Evolutionary conservation across 371 early-diverging fungal genomes (phyloP).

Genomic region (Rhizomucor pusillus): DNA sequence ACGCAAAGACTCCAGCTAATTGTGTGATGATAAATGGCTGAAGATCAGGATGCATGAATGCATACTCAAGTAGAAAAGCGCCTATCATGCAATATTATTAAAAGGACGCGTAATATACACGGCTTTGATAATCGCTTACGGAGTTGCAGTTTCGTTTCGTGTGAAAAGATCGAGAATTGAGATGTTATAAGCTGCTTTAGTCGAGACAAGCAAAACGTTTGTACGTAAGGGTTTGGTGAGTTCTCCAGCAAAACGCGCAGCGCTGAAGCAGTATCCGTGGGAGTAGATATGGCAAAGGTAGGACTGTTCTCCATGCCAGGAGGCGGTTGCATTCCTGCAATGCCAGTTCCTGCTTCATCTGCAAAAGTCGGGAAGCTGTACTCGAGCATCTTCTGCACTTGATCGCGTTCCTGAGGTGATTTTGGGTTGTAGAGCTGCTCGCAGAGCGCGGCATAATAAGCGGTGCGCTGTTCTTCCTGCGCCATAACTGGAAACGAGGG

Average conservation of each 20-base stretch:
- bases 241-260: slow-evolving; percentile 70
- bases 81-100: slow-evolving; percentile 18
- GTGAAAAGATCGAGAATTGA: slow-evolving; percentile 66
- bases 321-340: slow-evolving; percentile 34
- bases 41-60: slow-evolving; percentile 63
- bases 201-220: slow-evolving; percentile 68
- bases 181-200: slow-evolving; percentile 67
- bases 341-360: slow-evolving; percentile 46
- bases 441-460: slow-evolving; percentile 42
- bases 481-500: slow-evolving; percentile 13
- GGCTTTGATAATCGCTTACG: slow-evolving; percentile 39
- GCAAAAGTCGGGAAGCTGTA: slow-evolving; percentile 83
- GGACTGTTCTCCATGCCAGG: slow-evolving; percentile 44
- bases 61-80: slow-evolving; percentile 66
- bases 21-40: slow-evolving; percentile 69
- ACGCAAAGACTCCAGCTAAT: slow-evolving; percentile 69
- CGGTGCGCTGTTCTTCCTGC: slow-evolving; percentile 30
- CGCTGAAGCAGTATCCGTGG: slow-evolving; percentile 68
- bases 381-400: slow-evolving; percentile 74
- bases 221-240: slow-evolving; percentile 69
- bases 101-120: no score
- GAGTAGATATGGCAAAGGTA: slow-evolving; percentile 53
- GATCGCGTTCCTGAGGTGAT: slow-evolving; percentile 53
- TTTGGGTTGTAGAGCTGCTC: slow-evolving; percentile 62
- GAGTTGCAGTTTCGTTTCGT: slow-evolving; percentile 62